Evolutionary conservation across 352 stramenopile genomes (phyloP), one percentile per base, ranked within the genome.

Genomic region (Poterioochromonas sp.): DNA sequence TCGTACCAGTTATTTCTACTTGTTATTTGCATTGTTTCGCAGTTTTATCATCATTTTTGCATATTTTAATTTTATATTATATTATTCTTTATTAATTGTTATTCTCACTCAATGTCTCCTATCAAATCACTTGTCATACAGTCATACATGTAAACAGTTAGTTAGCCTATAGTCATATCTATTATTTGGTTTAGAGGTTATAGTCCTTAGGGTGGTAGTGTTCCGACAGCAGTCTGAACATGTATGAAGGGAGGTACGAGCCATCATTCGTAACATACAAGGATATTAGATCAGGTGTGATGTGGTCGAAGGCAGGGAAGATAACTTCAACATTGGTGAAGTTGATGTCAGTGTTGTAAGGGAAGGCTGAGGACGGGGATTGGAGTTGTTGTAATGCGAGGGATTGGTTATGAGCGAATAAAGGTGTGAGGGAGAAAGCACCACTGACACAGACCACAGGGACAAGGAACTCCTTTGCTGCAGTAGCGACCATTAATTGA

Each of bases 201-300:
- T 86, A 97, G 86, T 98, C 94, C 80, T 98, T 92, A 60, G 87
- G 91, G 80, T 96, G 95, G 86, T 98, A 98, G 81, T 98, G 98
- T 83, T 99, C 95, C 35, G 92, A 90, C n/a, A 98, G 86, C 79
- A 98, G 84, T 64, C 95, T 88, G 84, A 98, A 99, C 77, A 99
- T 96, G 84, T 98, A 98, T 58, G 91, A 97, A 34, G 95, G 94
- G 84, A 98, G 94, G 81, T 98, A 94, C n/a, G 91, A 92, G 51
- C 95, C 95, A 1, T 95, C 96, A 84, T 98, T 98, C 49, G 95
- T 98, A 64, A 98, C 94, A 83, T 96, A 98, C 47, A 99, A 84
- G 80, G 92, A 95, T 69, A 99, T 93, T 43, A 95, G 91, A 82
- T 98, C 90, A 22, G 95, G 94, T 54, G 93, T 92, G 47, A 98